phyloP scores from a whole-genome alignment of 2,329 filamentous ascomycete genomes.

The Trichoderma sp. region DNA sequence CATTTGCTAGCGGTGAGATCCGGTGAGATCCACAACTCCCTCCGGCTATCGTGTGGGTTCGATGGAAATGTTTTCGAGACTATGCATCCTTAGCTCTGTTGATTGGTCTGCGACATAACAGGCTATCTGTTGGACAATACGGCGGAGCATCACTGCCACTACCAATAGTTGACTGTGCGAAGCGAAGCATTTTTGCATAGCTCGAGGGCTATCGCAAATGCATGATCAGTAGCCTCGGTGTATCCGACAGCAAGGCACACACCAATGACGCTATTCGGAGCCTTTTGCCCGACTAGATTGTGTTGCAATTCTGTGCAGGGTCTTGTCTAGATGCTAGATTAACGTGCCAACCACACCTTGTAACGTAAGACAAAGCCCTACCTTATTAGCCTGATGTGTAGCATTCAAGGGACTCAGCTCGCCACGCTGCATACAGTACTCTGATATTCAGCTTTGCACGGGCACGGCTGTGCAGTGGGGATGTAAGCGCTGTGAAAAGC shows the following conservation, averaged over 20 bases:
- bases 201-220: not conserved
- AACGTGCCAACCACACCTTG: not conserved
- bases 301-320: not conserved
- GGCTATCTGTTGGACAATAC: not conserved
- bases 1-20: not conserved
- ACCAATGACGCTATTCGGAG: not conserved
- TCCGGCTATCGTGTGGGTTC: not conserved
- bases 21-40: not conserved
- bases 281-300: not conserved
- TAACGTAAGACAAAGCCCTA: not conserved
- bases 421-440: not conserved
- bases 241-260: not conserved
- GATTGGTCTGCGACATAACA: not conserved
- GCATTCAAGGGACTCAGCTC: not conserved
- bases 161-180: not conserved
- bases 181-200: not conserved
- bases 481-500: not conserved
- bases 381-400: not conserved
- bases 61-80: not conserved
- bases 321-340: not conserved
- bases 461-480: not conserved
- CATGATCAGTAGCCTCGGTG: not conserved
- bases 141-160: not conserved
- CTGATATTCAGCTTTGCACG: not conserved
- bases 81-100: not conserved